A percentile compares a stretch with the other conserved stretches of the same genome.
Evolutionary conservation across 2,329 filamentous ascomycete species (phyloP).

Genomic region (Chaetomiaceae sp.): DNA sequence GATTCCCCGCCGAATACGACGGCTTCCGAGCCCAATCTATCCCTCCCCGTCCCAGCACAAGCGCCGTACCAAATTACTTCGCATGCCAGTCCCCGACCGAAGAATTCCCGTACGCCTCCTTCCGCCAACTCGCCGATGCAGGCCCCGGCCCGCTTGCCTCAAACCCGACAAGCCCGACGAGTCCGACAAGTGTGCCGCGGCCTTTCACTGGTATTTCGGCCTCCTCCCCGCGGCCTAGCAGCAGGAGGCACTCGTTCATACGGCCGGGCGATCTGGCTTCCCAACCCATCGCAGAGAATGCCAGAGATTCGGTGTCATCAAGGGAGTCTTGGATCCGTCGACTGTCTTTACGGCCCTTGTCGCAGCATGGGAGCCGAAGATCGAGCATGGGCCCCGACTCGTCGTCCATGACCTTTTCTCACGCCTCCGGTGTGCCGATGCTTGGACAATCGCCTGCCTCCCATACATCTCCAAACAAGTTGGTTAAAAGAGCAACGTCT

Average conservation of each 20-base stretch:
- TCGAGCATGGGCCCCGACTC: slow-evolving; percentile 64
- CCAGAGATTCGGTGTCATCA: slow-evolving; percentile 56
- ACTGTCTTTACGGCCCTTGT: slow-evolving; percentile 61
- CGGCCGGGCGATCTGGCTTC: slow-evolving; percentile 37
- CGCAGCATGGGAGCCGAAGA: slow-evolving; percentile 59
- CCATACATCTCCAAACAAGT: slow-evolving; percentile 63
- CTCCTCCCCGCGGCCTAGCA: slow-evolving; percentile 37
- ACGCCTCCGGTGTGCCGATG: slow-evolving; percentile 64
- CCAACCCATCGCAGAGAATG: slow-evolving; percentile 40
- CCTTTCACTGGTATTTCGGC: slow-evolving; percentile 36
- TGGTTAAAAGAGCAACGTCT: slow-evolving; percentile 69
- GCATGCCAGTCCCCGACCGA: slow-evolving; percentile 29
- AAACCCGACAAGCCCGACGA: slow-evolving; percentile 29
- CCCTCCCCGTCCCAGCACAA: slow-evolving; percentile 42
- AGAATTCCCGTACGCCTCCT: slow-evolving; percentile 30
- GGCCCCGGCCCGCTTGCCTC: slow-evolving; percentile 24
- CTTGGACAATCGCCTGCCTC: slow-evolving; percentile 41
- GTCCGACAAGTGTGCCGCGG: slow-evolving; percentile 31
- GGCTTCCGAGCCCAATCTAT: slow-evolving; percentile 28
- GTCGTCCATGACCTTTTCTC: slow-evolving; percentile 60
- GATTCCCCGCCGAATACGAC: slow-evolving; percentile 31
- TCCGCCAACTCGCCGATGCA: slow-evolving; percentile 24
- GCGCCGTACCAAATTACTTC: slow-evolving; percentile 36
- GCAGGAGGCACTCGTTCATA: slow-evolving; percentile 42
- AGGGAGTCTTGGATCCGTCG: slow-evolving; percentile 69